Base-by-base conservation (phyloP, 257 asterid genomes). In the Solanum chiquidenum region DNA sequence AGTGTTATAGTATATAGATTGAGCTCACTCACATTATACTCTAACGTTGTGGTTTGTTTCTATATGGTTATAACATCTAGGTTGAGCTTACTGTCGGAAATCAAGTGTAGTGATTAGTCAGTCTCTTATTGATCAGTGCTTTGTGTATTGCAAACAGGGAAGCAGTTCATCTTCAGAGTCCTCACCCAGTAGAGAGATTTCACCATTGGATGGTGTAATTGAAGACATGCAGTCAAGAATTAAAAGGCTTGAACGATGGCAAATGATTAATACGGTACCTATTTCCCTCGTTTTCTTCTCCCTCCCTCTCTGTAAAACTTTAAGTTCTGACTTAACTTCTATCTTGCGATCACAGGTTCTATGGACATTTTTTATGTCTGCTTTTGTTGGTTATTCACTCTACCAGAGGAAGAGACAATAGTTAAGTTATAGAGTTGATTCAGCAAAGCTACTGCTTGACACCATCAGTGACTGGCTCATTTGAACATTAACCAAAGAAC, bases 281-380 rank as follows among this genome's bases (percentile, higher is more conserved):
- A 58, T 89, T 73, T 85, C 66, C 86, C 91, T 21, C 27, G 14
- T 85, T 72, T 34, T 35, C n/a, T 37, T 74, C 44, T 46, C 40
- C 77, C 11, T 13, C 25, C 40, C n/a, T 44, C 38, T 16, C 34
- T 52, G 27, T 49, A 82, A 18, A 44, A 80, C 16, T 46, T 46
- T 9, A 10, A 27, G 25, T 49, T 80, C 27, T 20, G 44, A 31
- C 86, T 82, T 31, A 49, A 82, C 18, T 49, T 80, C 20, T 31
- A 9, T 31, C 16, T 18, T 49, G 42, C 29, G 0, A 5, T 87
- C 34, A 89, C 94, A 97, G 99, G 98, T 97, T 85, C 96, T 97
- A 38, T 97, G 98, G 99, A 97, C 99, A 75, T 96, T 96, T 94
- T 88, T 96, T 64, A 94, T 97, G 98, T 97, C 99, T 37, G 98